These are phyloP conservation scores for Fusarium albidum DNA, from an alignment of 2,329 filamentous ascomycete species.

Conservation along the genomic window DNA sequence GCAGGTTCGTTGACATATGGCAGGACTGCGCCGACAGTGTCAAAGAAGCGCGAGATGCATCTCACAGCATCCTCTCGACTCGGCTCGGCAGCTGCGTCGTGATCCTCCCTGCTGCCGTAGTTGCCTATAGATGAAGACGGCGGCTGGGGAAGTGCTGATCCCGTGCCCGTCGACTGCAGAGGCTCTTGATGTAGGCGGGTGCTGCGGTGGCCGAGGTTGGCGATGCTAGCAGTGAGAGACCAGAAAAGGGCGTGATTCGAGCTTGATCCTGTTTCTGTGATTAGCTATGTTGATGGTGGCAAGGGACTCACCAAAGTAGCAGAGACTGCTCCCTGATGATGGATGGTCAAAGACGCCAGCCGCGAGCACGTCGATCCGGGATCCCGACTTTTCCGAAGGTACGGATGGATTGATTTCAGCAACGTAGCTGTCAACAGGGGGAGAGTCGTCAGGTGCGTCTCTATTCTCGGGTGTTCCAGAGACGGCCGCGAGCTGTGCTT, in stretches of 20 bases:
- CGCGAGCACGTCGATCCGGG: conserved; percentile 40
- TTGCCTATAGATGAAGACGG: neutral
- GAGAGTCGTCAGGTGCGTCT: neutral
- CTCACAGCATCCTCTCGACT: conserved; percentile 1
- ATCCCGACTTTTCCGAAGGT: conserved; percentile 24
- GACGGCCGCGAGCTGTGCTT: conserved; percentile 27
- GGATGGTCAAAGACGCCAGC: conserved; percentile 42
- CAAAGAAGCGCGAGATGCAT: conserved; percentile 38
- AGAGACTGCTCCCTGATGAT: conserved; percentile 35
- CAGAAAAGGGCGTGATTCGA: conserved; percentile 45
- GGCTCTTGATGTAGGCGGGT: conserved; percentile 3
- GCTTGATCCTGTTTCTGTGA: conserved; percentile 35
- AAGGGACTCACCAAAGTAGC: conserved; percentile 36
- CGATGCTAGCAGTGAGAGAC: conserved; percentile 40
- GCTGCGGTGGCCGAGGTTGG: conserved; percentile 36
- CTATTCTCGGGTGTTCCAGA: neutral
- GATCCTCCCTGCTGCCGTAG: neutral
- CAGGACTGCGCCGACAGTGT: conserved; percentile 40
- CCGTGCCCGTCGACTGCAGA: neutral
- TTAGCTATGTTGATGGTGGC: neutral
- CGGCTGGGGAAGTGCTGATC: conserved; percentile 1
- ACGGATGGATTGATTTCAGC: neutral
- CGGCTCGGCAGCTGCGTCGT: conserved; percentile 16
- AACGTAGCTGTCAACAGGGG: too few species aligned
- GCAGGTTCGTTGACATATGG: conserved; percentile 38